Conservation (phyloP, 2,329 filamentous ascomycete genomes). For the Macroventuria anomochaeta region DNA sequence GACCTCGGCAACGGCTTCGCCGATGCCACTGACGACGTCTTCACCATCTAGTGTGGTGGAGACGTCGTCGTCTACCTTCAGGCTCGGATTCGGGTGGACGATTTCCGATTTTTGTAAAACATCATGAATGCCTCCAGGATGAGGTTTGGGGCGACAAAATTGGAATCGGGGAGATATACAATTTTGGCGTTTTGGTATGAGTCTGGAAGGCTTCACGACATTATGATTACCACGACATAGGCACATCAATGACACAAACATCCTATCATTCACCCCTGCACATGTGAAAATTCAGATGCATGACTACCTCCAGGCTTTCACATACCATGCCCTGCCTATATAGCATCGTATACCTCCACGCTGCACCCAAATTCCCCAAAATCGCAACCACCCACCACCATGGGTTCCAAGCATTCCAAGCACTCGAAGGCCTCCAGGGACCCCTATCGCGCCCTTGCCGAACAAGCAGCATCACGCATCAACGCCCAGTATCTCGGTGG, state of each 20-base stretch:
- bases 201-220: not conserved
- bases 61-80: not conserved
- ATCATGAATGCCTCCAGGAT: not conserved
- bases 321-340: not conserved
- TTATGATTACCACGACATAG: not conserved
- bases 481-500: not conserved
- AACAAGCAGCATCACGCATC: not conserved
- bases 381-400: not conserved
- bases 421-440: not conserved
- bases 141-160: not conserved
- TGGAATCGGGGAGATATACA: not conserved
- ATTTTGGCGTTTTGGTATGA: not conserved
- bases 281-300: not conserved
- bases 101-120: not conserved
- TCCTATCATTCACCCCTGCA: not conserved
- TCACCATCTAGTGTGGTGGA: slow-evolving; percentile 39
- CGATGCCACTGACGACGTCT: slow-evolving; percentile 40
- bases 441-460: not conserved
- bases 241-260: not conserved
- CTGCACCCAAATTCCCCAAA: not conserved
- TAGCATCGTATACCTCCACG: too few relatives aligned
- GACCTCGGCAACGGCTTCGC: slow-evolving; percentile 19
- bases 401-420: not conserved
- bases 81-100: not conserved
- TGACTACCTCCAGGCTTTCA: not conserved